A percentile compares a stretch with the other conserved stretches of the same genome.
Conservation (phyloP, 305 asterid genomes). For the Fraxinus platypoda region DNA sequence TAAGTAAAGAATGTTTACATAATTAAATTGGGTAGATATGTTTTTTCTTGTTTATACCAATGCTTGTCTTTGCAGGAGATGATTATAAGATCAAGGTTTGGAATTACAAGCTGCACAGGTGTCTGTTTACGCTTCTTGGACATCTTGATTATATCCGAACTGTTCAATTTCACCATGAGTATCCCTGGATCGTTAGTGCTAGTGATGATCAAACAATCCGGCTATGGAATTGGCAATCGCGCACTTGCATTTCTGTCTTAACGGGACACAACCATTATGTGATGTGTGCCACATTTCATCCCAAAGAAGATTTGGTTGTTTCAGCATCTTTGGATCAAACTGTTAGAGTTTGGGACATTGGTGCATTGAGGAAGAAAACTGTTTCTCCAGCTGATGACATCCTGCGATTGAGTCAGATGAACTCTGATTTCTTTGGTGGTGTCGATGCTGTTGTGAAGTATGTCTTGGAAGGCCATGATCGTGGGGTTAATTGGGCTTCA, state of each 20-base stretch:
- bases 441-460: conserved; percentile 85
- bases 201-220: conserved; percentile 98
- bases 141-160: conserved; percentile 98
- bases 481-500: conserved; percentile 90
- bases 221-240: conserved; percentile 99
- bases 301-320: conserved; percentile 92
- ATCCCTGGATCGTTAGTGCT: conserved; percentile 97
- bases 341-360: conserved; percentile 98
- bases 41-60: conserved; percentile 5
- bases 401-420: conserved; percentile 88
- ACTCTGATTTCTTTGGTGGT: conserved; percentile 53
- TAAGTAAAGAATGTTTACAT: conserved; percentile 1
- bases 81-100: conserved; percentile 97
- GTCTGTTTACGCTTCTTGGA: conserved; percentile 90
- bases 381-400: conserved; percentile 97
- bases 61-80: conserved; percentile 63
- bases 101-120: conserved; percentile 91
- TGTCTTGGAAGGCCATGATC: conserved; percentile 83
- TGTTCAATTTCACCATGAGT: conserved; percentile 94
- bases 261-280: conserved; percentile 99
- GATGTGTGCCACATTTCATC: conserved; percentile 97
- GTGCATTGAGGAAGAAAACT: conserved; percentile 84
- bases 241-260: conserved; percentile 89
- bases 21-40: not conserved
- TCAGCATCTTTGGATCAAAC: conserved; percentile 99